Percentiles rank a stretch among this genome's conserved stretches.
Evolutionary conservation across 148 eudicot species (phyloP).

Genomic region (Drosera capensis): DNA sequence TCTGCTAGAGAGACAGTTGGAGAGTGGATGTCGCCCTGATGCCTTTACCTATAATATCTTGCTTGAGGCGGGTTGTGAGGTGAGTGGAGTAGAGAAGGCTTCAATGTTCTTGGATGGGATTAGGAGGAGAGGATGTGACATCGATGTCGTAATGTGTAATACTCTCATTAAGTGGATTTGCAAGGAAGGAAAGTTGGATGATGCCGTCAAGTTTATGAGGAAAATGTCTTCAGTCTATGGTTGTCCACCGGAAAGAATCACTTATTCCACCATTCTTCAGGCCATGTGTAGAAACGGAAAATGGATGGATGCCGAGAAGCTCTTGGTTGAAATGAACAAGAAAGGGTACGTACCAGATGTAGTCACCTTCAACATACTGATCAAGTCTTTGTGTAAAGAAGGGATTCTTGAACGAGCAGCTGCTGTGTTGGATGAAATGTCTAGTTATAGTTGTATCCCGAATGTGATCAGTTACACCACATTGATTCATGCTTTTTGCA

Average conservation of each 20-base stretch:
- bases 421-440: no score
- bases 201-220: constrained; percentile 61
- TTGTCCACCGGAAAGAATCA: no score
- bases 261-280: no score
- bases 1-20: constrained; percentile 42
- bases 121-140: constrained; percentile 52
- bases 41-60: constrained; percentile 65
- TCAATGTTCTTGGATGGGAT: constrained; percentile 60
- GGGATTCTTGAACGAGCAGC: no score
- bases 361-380: no score
- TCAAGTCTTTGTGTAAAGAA: no score
- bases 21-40: constrained; percentile 60
- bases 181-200: constrained; percentile 61
- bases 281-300: no score
- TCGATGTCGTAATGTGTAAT: constrained; percentile 78
- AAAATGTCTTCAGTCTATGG: constrained; percentile 53
- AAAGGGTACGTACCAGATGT: no score
- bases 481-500: constrained; percentile 55
- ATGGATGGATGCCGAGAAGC: no score
- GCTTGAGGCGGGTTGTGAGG: constrained; percentile 75
- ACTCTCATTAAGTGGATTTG: constrained; percentile 74
- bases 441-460: no score
- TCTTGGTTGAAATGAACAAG: no score
- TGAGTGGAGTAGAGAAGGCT: constrained; percentile 63
- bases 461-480: constrained; percentile 78